Evolutionary conservation across 2,329 filamentous ascomycete genomes (phyloP).

Genomic region (Stagonosporopsis chrysanthemi): DNA sequence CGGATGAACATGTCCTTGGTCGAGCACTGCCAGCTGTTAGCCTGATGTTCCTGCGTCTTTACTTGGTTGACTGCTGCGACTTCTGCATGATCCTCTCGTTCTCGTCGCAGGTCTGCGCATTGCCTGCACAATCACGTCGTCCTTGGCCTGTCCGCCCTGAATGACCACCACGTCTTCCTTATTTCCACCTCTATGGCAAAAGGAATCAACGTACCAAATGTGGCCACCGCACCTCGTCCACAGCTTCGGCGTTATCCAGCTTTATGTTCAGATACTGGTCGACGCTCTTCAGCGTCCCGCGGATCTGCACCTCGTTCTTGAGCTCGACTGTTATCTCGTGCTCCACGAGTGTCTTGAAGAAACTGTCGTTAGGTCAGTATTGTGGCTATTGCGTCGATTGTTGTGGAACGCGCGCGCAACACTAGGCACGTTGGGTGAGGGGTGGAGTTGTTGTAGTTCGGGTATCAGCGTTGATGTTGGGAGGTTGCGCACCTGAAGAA

Average conservation of each 20-base stretch:
- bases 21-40: conserved; percentile 62
- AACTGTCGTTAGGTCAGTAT: conserved; percentile 53
- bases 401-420: neutral
- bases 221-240: conserved; percentile 93
- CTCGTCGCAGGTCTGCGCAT: neutral
- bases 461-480: neutral
- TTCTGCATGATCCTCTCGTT: neutral
- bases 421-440: neutral
- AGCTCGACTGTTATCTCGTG: conserved; percentile 97
- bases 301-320: conserved; percentile 98
- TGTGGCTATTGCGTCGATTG: too few species aligned
- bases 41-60: neutral
- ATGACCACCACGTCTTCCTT: too few species aligned
- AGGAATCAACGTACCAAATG: conserved; percentile 69
- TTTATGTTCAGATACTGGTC: conserved; percentile 99
- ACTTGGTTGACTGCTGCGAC: neutral
- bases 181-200: neutral
- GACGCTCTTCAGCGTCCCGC: conserved; percentile 93
- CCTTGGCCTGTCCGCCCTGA: too few species aligned
- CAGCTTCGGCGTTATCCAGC: conserved; percentile 90
- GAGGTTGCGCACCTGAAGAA: conserved; percentile 59
- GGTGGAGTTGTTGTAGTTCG: neutral
- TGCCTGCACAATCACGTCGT: neutral
- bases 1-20: conserved; percentile 97
- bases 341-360: conserved; percentile 99